A percentile compares a stretch with the other conserved stretches of the same genome.
Conservation (phyloP, 257 asterid species). For the Gentiana dahurica region DNA sequence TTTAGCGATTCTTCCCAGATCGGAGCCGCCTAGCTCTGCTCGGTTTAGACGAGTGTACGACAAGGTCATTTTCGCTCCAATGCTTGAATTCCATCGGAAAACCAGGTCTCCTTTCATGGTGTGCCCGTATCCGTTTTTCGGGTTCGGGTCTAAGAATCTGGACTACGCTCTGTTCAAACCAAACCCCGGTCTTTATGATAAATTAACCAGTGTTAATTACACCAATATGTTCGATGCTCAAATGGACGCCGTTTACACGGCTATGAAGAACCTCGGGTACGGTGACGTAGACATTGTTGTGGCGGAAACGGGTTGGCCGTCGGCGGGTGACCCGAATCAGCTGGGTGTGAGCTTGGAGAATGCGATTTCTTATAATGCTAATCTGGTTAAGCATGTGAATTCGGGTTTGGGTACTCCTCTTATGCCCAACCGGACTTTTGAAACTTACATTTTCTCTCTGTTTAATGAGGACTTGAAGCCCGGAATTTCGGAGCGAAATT, state of each 20-base stretch:
- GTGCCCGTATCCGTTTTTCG: slow-evolving; percentile 40
- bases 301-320: slow-evolving; percentile 51
- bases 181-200: slow-evolving; percentile 28
- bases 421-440: slow-evolving; percentile 37
- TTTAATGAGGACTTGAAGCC: slow-evolving; percentile 40
- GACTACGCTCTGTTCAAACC: slow-evolving; percentile 33
- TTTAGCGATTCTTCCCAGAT: slow-evolving; percentile 20
- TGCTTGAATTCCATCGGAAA: slow-evolving; percentile 31
- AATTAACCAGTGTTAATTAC: slow-evolving; percentile 20
- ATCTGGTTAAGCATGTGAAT: slow-evolving; percentile 22
- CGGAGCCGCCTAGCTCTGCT: slow-evolving; percentile 31
- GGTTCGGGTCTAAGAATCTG: slow-evolving; percentile 8
- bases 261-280: slow-evolving; percentile 40
- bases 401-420: slow-evolving; percentile 40
- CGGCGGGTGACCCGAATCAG: slow-evolving; percentile 33
- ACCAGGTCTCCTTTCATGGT: slow-evolving; percentile 39
- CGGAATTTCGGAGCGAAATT: slow-evolving; percentile 24
- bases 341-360: slow-evolving; percentile 20
- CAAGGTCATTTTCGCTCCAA: slow-evolving; percentile 19
- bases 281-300: slow-evolving; percentile 41
- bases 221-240: slow-evolving; percentile 37
- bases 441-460: slow-evolving; percentile 28
- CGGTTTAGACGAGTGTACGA: slow-evolving; percentile 30
- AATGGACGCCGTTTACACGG: slow-evolving; percentile 37
- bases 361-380: slow-evolving; percentile 28